Percentiles rank a stretch among this genome's conserved stretches.
phyloP scores from a whole-genome alignment of 2,329 filamentous ascomycete species.

The Magnaporthiopsis incrustans region DNA sequence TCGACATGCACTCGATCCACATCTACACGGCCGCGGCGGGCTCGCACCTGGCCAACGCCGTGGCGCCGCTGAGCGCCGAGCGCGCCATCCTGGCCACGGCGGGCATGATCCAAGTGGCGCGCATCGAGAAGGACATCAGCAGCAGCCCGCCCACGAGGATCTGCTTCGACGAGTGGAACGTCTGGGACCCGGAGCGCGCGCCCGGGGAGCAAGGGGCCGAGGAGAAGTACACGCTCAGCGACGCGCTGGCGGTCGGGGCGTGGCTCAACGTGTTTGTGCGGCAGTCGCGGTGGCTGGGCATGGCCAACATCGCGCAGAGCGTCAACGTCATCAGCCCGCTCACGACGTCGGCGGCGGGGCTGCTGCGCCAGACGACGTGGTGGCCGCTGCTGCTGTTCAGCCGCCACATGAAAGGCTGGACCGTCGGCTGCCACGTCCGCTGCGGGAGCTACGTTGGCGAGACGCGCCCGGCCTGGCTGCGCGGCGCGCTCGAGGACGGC shows the following conservation, averaged over 20 bases:
- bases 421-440: constrained; percentile 57
- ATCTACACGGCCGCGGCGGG: constrained; percentile 58
- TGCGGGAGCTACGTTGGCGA: constrained; percentile 56
- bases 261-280: constrained; percentile 73
- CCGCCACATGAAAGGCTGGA: constrained; percentile 66
- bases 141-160: constrained; percentile 58
- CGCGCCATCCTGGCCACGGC: constrained; percentile 64
- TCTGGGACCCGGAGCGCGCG: constrained; percentile 67
- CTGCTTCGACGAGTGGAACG: constrained; percentile 82
- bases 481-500: constrained; percentile 46
- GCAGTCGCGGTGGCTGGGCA: constrained; percentile 62
- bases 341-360: constrained; percentile 58
- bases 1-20: constrained; percentile 78
- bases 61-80: constrained; percentile 62
- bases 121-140: constrained; percentile 57
- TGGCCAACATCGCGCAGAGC: constrained; percentile 71
- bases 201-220: constrained; percentile 66
- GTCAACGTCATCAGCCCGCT: constrained; percentile 73
- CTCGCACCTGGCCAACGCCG: constrained; percentile 40
- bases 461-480: constrained; percentile 59
- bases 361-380: constrained; percentile 67
- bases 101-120: constrained; percentile 62
- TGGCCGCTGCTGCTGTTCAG: constrained; percentile 65
- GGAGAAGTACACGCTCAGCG: constrained; percentile 66
- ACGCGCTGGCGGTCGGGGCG: constrained; percentile 65